phyloP scores from a whole-genome alignment of 2,329 filamentous ascomycete species.

The Madurella fahalii region DNA sequence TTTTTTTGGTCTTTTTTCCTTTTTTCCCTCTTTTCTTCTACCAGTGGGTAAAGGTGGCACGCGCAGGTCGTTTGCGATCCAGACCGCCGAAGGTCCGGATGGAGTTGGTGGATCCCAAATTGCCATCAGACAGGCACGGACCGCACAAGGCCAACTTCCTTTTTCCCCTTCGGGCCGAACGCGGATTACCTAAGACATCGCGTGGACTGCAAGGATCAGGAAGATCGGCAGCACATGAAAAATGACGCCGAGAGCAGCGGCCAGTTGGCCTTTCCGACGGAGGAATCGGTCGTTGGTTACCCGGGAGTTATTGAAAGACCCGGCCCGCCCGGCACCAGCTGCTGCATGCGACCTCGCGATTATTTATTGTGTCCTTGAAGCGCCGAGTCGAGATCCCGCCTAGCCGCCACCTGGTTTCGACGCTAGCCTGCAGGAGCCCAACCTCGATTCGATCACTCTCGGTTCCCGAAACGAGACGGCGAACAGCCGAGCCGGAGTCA shows the following conservation, averaged over 20 bases:
- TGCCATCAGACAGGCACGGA: not conserved
- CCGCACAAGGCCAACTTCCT: too few relatives aligned
- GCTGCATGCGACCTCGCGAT: not conserved
- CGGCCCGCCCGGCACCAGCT: not conserved
- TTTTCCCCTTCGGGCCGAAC: too few relatives aligned
- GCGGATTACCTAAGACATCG: too few relatives aligned
- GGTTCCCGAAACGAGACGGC: slow-evolving; percentile 1
- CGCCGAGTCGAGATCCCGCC: not conserved
- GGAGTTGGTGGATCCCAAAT: not conserved
- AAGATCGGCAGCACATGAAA: not conserved
- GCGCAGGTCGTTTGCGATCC: not conserved
- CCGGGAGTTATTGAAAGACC: not conserved
- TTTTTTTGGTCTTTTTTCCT: not conserved
- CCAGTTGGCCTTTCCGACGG: too few relatives aligned
- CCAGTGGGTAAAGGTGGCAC: slow-evolving; percentile 17
- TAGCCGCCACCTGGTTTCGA: not conserved
- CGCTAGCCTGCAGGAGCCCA: not conserved
- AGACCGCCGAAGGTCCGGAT: not conserved
- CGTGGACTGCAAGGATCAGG: not conserved
- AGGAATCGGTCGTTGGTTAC: too few relatives aligned
- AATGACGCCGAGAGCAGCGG: too few relatives aligned
- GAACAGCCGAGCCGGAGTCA: not conserved
- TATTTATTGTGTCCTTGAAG: not conserved
- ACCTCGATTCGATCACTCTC: not conserved
- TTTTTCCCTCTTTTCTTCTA: slow-evolving; percentile 2